Evolutionary conservation across 1,284 basidiomycete genomes (phyloP).

Genomic region (Rhodotorula sp.): DNA sequence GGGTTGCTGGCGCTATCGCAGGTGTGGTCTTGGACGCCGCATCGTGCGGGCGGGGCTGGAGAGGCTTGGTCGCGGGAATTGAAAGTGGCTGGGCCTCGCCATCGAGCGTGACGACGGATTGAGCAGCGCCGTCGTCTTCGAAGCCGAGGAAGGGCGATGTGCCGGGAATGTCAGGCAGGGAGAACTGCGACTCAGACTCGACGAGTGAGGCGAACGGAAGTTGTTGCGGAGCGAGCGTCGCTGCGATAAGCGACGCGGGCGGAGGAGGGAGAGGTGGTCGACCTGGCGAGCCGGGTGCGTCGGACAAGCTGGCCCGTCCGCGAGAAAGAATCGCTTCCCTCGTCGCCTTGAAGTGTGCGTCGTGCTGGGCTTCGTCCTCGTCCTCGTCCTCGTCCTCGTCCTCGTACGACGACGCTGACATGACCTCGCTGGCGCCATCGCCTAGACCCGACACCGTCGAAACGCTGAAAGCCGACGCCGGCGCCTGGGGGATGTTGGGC

Average conservation of each 20-base stretch:
- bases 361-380: slow-evolving; percentile 10
- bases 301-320: neutral
- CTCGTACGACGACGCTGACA: slow-evolving; percentile 27
- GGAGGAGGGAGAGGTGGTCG: slow-evolving; percentile 7
- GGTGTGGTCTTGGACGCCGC: slow-evolving; percentile 10
- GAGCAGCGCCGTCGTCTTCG: slow-evolving; percentile 25
- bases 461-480: slow-evolving; percentile 20
- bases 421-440: slow-evolving; percentile 17
- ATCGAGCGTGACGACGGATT: slow-evolving; percentile 24
- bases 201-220: neutral
- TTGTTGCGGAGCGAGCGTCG: neutral
- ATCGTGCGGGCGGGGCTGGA: slow-evolving; percentile 3
- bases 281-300: neutral
- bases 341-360: slow-evolving; percentile 2
- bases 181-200: slow-evolving; percentile 29
- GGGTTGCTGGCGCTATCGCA: neutral
- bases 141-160: slow-evolving; percentile 40
- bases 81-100: neutral
- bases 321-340: slow-evolving; percentile 12
- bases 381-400: slow-evolving; percentile 23
- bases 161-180: slow-evolving; percentile 37
- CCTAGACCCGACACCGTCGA: slow-evolving; percentile 15
- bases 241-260: neutral
- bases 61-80: slow-evolving; percentile 10
- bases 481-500: neutral